phyloP scores from a whole-genome alignment of 75 land plant genomes.

The Sequoiadendron giganteum region DNA sequence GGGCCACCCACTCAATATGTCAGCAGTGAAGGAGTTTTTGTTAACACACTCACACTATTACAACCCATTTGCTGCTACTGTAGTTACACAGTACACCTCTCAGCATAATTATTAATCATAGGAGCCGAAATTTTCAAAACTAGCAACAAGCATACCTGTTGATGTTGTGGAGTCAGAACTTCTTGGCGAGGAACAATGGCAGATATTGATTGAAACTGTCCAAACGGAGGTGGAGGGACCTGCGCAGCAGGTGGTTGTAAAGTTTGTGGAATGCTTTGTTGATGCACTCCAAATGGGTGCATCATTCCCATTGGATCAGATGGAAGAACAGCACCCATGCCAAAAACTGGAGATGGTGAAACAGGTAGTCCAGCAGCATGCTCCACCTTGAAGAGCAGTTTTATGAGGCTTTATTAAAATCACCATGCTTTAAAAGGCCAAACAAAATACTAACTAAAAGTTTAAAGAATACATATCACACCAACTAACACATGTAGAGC shows the following conservation, averaged over 20 bases:
- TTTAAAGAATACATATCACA: not conserved
- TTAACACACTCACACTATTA: too few relatives aligned
- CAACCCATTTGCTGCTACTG: too few relatives aligned
- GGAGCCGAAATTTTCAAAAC: not conserved
- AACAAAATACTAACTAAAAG: not conserved
- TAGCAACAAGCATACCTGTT: conserved; percentile 43
- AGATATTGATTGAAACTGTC: conserved; percentile 41
- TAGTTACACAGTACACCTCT: too few relatives aligned
- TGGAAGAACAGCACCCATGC: conserved; percentile 44
- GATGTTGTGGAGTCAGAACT: conserved; percentile 38
- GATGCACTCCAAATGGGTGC: conserved; percentile 72
- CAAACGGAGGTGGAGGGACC: conserved; percentile 41
- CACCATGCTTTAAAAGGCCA: not conserved
- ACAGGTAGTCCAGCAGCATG: conserved; percentile 59
- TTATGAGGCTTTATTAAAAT: too few relatives aligned
- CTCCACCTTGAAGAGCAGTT: conserved; percentile 32
- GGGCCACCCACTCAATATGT: too few relatives aligned
- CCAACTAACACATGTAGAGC: not conserved
- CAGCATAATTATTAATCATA: not conserved
- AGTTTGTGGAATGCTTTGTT: conserved; percentile 45
- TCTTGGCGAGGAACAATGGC: conserved; percentile 45
- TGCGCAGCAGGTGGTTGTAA: conserved; percentile 30
- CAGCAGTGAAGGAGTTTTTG: too few relatives aligned
- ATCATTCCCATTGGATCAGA: conserved; percentile 55
- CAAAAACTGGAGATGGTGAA: conserved; percentile 56